Conservation (phyloP, 2,329 filamentous ascomycete genomes). For the Pyrenochaeta sp. region DNA sequence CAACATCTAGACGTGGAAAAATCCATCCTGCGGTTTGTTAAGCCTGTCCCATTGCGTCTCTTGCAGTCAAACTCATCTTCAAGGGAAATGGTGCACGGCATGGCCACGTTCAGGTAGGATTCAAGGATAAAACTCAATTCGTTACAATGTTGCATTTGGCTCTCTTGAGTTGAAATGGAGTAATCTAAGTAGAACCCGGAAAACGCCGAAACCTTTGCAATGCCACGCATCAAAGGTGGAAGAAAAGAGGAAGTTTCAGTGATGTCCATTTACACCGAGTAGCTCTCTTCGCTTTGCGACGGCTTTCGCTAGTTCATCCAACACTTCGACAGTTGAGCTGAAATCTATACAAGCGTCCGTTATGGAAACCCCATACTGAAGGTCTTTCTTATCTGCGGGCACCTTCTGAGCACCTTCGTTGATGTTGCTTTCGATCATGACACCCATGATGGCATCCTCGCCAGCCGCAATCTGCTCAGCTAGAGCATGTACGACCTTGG, state of each 20-base stretch:
- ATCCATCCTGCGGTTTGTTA: too few species aligned
- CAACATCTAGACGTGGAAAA: too few species aligned
- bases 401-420: slow-evolving; percentile 95
- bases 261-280: slow-evolving; percentile 32
- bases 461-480: slow-evolving; percentile 86
- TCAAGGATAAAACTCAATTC: background rate
- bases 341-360: slow-evolving; percentile 89
- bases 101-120: background rate
- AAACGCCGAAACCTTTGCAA: background rate
- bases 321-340: too few species aligned
- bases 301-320: too few species aligned
- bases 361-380: slow-evolving; percentile 95
- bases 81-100: background rate
- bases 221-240: background rate
- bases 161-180: background rate
- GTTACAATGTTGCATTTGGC: background rate
- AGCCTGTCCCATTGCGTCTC: background rate
- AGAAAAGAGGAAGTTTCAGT: slow-evolving; percentile 24
- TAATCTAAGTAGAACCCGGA: background rate
- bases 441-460: slow-evolving; percentile 89
- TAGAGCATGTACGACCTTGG: slow-evolving; percentile 83
- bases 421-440: slow-evolving; percentile 99
- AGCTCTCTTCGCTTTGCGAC: too few species aligned
- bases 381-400: slow-evolving; percentile 78
- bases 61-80: background rate